Conservation (phyloP, 495 filamentous ascomycete species). For the Podospora pseudopauciseta region DNA sequence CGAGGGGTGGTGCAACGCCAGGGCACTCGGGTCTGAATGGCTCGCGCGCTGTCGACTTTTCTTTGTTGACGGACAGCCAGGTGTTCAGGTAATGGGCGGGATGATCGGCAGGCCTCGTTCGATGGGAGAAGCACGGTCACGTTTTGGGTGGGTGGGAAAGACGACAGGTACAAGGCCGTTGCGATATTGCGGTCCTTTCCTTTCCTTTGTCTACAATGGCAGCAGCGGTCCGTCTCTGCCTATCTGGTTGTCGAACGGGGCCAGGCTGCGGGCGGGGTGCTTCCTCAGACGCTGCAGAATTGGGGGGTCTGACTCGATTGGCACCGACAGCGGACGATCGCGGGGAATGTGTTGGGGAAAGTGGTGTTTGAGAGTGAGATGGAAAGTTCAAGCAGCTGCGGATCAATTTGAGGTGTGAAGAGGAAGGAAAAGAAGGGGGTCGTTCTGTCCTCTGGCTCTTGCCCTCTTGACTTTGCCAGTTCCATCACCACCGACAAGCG, state of each 20-base stretch:
- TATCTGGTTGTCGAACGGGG: conserved; percentile 4
- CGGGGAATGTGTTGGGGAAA: neutral
- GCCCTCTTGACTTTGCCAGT: conserved; percentile 1
- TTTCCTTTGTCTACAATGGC: conserved; percentile 1
- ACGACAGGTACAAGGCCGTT: neutral
- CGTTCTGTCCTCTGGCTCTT: neutral
- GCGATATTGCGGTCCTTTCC: neutral
- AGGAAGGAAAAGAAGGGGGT: neutral
- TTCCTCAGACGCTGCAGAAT: conserved; percentile 10
- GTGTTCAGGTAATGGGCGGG: neutral
- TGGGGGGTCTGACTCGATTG: conserved; percentile 18
- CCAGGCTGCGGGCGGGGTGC: conserved; percentile 12
- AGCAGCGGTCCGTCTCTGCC: conserved; percentile 1
- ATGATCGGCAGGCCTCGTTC: conserved; percentile 26
- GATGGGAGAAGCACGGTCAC: conserved; percentile 8
- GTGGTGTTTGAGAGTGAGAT: conserved; percentile 3
- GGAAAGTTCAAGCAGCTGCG: neutral
- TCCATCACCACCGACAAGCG: neutral
- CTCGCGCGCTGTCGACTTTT: conserved; percentile 12
- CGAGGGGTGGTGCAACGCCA: conserved; percentile 9
- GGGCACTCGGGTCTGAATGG: conserved; percentile 4
- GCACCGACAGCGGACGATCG: neutral
- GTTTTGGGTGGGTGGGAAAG: conserved; percentile 1
- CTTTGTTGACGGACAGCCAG: conserved; percentile 12
- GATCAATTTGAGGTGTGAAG: neutral